Conservation (phyloP, 768 basidiomycete genomes). For the Gyrodon lividus region DNA sequence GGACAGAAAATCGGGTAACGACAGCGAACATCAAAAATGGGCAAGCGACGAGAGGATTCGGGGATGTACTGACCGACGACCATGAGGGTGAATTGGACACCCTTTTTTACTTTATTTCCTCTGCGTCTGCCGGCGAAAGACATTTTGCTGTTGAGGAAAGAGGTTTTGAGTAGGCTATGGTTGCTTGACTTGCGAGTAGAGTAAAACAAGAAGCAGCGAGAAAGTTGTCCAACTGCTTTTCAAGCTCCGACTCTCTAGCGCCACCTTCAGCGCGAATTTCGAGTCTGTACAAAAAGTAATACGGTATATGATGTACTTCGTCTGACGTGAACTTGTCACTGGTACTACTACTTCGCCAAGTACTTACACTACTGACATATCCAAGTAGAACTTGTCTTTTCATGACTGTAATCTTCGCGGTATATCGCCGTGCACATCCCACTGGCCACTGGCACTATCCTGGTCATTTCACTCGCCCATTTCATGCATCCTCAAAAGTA, state of each 20-base stretch:
- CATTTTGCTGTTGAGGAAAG: slow-evolving; percentile 46
- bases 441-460: slow-evolving; percentile 4
- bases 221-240: slow-evolving; percentile 32
- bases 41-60: not conserved
- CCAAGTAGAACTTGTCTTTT: not conserved
- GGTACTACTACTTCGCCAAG: not conserved
- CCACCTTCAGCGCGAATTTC: slow-evolving; percentile 35
- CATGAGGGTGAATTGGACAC: slow-evolving; percentile 97
- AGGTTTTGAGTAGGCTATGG: slow-evolving; percentile 13
- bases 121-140: slow-evolving; percentile 84
- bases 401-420: slow-evolving; percentile 8
- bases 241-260: slow-evolving; percentile 33
- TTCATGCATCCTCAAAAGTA: slow-evolving; percentile 8
- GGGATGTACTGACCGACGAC: slow-evolving; percentile 77
- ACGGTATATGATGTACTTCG: too few species aligned
- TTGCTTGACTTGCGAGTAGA: slow-evolving; percentile 29
- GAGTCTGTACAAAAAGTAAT: too few species aligned
- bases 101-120: slow-evolving; percentile 97
- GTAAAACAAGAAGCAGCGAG: slow-evolving; percentile 29
- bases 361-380: not conserved
- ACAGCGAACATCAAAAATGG: slow-evolving; percentile 16
- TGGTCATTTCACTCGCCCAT: not conserved
- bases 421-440: slow-evolving; percentile 8
- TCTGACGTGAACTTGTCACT: too few species aligned
- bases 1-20: slow-evolving; percentile 11